Evolutionary conservation across 176 grass and related monocot species (phyloP).

Genomic region (Poa annua): DNA sequence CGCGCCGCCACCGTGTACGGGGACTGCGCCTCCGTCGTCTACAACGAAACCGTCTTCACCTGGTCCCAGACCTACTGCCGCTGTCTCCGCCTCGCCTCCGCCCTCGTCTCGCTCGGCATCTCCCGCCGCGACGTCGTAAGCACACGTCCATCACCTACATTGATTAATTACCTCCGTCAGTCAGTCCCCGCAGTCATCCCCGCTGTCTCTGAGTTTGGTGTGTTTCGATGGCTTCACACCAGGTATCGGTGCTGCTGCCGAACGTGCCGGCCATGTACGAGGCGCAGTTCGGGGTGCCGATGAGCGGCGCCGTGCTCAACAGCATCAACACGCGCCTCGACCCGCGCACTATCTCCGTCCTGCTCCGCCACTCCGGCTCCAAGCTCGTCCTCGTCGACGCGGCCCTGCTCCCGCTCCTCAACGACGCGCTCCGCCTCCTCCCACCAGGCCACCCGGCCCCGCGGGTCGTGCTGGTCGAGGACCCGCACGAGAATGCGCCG

Average conservation of each 20-base stretch:
- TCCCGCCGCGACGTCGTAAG: constrained; percentile 71
- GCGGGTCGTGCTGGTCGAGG: constrained; percentile 68
- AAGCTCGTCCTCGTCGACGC: constrained; percentile 73
- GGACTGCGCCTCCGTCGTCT: constrained; percentile 71
- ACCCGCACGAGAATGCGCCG: constrained; percentile 50
- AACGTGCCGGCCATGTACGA: constrained; percentile 97
- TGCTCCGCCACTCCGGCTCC: constrained; percentile 68
- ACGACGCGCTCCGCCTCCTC: constrained; percentile 54
- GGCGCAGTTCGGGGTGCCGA: constrained; percentile 86
- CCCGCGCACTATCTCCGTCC: constrained; percentile 71
- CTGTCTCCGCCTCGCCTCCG: constrained; percentile 83
- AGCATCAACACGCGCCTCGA: constrained; percentile 88
- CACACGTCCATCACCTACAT: neutral
- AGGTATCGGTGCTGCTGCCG: constrained; percentile 80
- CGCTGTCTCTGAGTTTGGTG: too few species aligned
- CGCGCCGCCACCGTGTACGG: constrained; percentile 61
- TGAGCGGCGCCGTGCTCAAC: constrained; percentile 93
- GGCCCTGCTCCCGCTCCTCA: constrained; percentile 46
- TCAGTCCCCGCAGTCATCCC: too few species aligned
- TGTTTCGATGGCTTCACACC: too few species aligned
- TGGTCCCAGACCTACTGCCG: constrained; percentile 65
- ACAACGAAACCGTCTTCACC: constrained; percentile 64
- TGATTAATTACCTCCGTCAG: too few species aligned
- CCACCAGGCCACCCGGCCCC: constrained; percentile 42
- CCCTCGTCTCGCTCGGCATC: constrained; percentile 71